Percentiles rank a stretch among this genome's conserved stretches.
Evolutionary conservation across 805 yeast genomes (phyloP).

Genomic region (Candida maesae): DNA sequence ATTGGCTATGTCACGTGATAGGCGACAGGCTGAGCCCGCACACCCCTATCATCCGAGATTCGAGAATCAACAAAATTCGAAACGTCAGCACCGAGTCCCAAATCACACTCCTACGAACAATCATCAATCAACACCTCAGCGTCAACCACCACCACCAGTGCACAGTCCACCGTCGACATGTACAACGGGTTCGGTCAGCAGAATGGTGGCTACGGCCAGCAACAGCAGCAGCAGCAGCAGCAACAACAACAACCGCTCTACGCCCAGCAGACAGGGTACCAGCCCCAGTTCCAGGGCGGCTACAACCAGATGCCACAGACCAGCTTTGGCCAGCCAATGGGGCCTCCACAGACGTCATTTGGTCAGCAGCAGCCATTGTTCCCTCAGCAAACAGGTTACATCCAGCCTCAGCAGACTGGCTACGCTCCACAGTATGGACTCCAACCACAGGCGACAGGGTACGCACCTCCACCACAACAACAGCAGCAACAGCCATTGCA

Average conservation of each 20-base stretch:
- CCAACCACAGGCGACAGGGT: conserved; percentile 32
- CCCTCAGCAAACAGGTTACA: conserved; percentile 27
- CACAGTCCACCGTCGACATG: conserved; percentile 1
- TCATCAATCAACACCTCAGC: no score
- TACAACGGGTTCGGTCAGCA: conserved; percentile 14
- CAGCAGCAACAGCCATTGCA: conserved; percentile 28
- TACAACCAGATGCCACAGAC: conserved; percentile 15
- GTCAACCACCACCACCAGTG: neutral
- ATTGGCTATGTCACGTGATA: no score
- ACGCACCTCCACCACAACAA: conserved; percentile 18
- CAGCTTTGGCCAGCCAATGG: conserved; percentile 19
- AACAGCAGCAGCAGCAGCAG: conserved; percentile 8
- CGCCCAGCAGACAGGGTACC: conserved; percentile 20
- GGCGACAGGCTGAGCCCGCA: no score
- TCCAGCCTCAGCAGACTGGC: conserved; percentile 28
- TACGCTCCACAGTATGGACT: conserved; percentile 14
- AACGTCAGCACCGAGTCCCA: no score
- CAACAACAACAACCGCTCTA: conserved; percentile 11
- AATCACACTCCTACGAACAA: neutral
- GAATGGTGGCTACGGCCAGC: conserved; percentile 6
- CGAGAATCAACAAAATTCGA: no score
- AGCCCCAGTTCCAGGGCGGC: conserved; percentile 8
- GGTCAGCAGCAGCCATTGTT: conserved; percentile 20
- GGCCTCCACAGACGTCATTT: conserved; percentile 24
- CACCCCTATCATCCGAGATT: no score